Percentiles rank a stretch among this genome's conserved stretches.
Conservation (phyloP, 164 flowering plant genomes). For the Tinospora cordifolia region DNA sequence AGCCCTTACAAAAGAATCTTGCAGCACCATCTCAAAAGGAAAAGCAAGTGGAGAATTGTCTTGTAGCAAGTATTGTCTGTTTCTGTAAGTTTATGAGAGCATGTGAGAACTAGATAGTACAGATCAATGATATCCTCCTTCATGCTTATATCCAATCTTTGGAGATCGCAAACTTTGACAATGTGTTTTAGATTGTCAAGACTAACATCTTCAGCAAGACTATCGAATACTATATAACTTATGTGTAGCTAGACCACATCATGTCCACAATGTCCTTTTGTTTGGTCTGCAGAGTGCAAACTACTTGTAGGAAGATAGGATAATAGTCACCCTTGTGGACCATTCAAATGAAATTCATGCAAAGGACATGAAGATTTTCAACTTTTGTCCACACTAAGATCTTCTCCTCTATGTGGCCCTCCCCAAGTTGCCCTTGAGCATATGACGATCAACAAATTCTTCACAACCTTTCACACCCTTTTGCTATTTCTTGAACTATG, state of each 20-base stretch:
- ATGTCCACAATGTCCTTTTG: no score
- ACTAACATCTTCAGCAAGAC: no score
- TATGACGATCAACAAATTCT: not conserved
- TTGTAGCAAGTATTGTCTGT: not conserved
- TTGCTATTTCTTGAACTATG: not conserved
- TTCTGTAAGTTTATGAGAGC: not conserved
- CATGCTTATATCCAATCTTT: no score
- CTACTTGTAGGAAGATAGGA: slow-evolving; percentile 1
- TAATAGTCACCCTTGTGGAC: not conserved
- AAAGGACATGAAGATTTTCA: not conserved
- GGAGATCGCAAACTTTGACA: no score
- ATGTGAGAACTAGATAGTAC: not conserved
- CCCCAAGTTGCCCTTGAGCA: not conserved
- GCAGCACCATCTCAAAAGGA: not conserved
- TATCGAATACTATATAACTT: no score
- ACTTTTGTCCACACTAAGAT: not conserved
- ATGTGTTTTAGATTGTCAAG: no score
- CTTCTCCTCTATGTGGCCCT: not conserved
- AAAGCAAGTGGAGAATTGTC: not conserved
- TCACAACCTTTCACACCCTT: no score
- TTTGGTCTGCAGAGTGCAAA: not conserved
- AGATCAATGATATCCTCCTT: not conserved
- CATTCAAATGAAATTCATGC: no score
- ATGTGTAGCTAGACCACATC: no score
- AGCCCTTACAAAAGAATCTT: not conserved